Percentiles rank a stretch among this genome's conserved stretches.
phyloP scores from a whole-genome alignment of 2,329 filamentous ascomycete genomes.

The Fusarium nanum region DNA sequence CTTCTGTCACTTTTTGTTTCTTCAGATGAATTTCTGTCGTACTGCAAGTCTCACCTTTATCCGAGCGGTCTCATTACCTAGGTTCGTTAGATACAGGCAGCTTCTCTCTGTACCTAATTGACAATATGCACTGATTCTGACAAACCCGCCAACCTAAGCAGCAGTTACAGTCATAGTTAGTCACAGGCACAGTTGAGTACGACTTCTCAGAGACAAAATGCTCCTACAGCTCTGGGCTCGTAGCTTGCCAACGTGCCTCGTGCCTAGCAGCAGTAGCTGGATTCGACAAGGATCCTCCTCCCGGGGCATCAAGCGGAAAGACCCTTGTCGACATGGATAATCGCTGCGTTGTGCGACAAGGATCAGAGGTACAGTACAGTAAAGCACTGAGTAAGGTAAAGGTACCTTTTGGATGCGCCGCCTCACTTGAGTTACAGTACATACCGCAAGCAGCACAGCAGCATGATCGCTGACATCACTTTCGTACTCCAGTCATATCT shows the following conservation, averaged over 20 bases:
- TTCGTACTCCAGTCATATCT: constrained; percentile 8
- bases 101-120: not conserved
- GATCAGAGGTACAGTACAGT: not conserved
- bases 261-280: constrained; percentile 4
- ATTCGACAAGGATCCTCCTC: constrained; percentile 28
- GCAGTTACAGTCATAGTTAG: not conserved
- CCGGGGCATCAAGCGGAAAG: constrained; percentile 30
- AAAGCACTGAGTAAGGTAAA: constrained; percentile 3
- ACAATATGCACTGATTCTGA: not conserved
- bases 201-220: not conserved
- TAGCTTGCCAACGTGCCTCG: constrained; percentile 20
- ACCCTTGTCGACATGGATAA: constrained; percentile 41
- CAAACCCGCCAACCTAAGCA: constrained; percentile 4
- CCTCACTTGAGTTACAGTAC: constrained; percentile 26
- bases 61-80: not conserved
- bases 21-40: not conserved
- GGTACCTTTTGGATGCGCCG: constrained; percentile 27
- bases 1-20: not conserved
- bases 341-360: constrained; percentile 26
- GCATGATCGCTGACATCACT: constrained; percentile 45
- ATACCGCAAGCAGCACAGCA: constrained; percentile 5
- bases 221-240: constrained; percentile 3
- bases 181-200: not conserved
- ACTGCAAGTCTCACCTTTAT: not conserved
- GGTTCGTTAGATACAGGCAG: not conserved